Percentiles rank a stretch among this genome's conserved stretches.
Evolutionary conservation across 2,329 filamentous ascomycete species (phyloP).

Genomic region (Fulvia fulva): DNA sequence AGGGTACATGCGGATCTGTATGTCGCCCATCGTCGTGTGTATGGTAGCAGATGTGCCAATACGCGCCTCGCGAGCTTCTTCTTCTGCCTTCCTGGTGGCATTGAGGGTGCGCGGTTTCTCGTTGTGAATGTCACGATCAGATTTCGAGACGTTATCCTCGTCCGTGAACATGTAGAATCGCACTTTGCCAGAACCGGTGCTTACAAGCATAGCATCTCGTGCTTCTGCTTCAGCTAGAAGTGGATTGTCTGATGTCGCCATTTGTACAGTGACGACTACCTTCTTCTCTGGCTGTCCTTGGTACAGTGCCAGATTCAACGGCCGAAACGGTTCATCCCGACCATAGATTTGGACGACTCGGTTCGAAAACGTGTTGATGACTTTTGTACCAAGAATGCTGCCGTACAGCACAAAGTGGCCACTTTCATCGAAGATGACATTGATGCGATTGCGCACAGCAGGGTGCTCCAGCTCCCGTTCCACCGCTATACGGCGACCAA

Average conservation of each 20-base stretch:
- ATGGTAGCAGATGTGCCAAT: slow-evolving; percentile 76
- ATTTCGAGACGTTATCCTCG: slow-evolving; percentile 76
- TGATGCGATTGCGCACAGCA: slow-evolving; percentile 64
- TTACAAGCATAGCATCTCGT: slow-evolving; percentile 81
- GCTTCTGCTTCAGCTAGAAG: slow-evolving; percentile 87
- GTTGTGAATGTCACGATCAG: slow-evolving; percentile 86
- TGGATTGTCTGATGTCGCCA: slow-evolving; percentile 93
- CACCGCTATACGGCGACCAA: slow-evolving; percentile 78
- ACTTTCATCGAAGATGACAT: slow-evolving; percentile 93
- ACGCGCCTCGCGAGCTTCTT: slow-evolving; percentile 59
- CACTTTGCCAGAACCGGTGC: slow-evolving; percentile 78
- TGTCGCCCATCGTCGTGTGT: slow-evolving; percentile 91
- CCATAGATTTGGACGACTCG: slow-evolving; percentile 86
- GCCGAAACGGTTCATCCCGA: slow-evolving; percentile 80
- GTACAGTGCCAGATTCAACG: slow-evolving; percentile 79
- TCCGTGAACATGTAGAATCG: slow-evolving; percentile 99
- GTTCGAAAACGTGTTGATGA: slow-evolving; percentile 94
- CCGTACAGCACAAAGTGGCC: slow-evolving; percentile 94
- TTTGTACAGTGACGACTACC: slow-evolving; percentile 85
- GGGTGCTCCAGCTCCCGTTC: slow-evolving; percentile 81
- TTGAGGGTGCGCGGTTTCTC: slow-evolving; percentile 74
- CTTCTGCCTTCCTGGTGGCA: slow-evolving; percentile 46
- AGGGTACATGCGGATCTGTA: slow-evolving; percentile 87
- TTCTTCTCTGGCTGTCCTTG: slow-evolving; percentile 96
- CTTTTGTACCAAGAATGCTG: slow-evolving; percentile 86